Conservation (phyloP, 352 stramenopile genomes). For the Pythium grandisporangium region DNA sequence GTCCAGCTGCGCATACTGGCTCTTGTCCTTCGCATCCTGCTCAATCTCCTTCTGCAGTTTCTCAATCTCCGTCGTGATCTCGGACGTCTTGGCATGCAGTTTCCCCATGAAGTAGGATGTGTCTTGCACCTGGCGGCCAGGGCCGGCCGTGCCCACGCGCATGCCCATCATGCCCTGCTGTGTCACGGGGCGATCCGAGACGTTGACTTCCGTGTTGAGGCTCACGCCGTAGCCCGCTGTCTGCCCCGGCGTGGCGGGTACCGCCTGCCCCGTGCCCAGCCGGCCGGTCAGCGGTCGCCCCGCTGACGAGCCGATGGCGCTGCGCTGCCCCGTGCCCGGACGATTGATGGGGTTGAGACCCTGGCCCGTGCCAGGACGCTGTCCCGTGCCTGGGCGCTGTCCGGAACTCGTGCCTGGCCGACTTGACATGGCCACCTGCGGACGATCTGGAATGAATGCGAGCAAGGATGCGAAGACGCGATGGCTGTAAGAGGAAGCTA, state of each 20-base stretch:
- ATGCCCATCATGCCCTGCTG: slow-evolving; percentile 92
- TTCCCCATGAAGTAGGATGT: slow-evolving; percentile 86
- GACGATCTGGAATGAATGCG: not conserved
- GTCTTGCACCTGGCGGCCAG: slow-evolving; percentile 81
- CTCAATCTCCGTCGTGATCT: slow-evolving; percentile 78
- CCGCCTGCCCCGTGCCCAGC: slow-evolving; percentile 42
- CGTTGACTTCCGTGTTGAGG: slow-evolving; percentile 87
- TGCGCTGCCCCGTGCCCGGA: slow-evolving; percentile 45
- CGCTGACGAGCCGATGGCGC: slow-evolving; percentile 32
- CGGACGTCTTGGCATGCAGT: slow-evolving; percentile 85
- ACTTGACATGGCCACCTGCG: slow-evolving; percentile 14
- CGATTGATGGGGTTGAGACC: slow-evolving; percentile 50
- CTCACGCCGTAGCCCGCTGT: slow-evolving; percentile 65
- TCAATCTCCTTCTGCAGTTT: slow-evolving; percentile 79
- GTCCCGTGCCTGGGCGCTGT: slow-evolving; percentile 39
- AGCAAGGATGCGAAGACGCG: not conserved
- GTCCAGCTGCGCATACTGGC: slow-evolving; percentile 82
- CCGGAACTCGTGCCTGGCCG: slow-evolving; percentile 46
- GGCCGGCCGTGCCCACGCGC: slow-evolving; percentile 58
- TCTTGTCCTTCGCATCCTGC: slow-evolving; percentile 81
- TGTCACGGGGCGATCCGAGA: slow-evolving; percentile 88
- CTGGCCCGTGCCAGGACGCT: slow-evolving; percentile 49
- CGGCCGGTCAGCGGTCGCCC: slow-evolving; percentile 44
- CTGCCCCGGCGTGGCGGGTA: slow-evolving; percentile 52
- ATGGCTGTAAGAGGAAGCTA: not conserved